Percentiles rank a stretch among this genome's conserved stretches.
phyloP scores from a whole-genome alignment of 2,329 filamentous ascomycete genomes.

The Calonectria fujianensis region DNA sequence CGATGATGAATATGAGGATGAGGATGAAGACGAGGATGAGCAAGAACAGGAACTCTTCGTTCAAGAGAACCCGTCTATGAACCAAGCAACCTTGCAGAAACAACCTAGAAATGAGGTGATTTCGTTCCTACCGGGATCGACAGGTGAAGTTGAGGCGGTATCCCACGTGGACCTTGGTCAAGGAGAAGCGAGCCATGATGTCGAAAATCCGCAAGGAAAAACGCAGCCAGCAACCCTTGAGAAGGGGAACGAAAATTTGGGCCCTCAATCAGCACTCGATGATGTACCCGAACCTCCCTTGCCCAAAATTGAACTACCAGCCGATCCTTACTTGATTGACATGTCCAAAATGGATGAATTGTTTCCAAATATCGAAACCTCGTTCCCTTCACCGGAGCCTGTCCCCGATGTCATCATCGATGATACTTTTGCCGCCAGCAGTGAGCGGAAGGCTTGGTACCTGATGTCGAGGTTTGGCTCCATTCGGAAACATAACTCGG shows the following conservation, averaged over 20 bases:
- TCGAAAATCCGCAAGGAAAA: neutral
- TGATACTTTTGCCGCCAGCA: constrained; percentile 73
- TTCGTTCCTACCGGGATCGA: neutral
- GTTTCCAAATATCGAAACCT: constrained; percentile 53
- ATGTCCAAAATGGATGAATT: constrained; percentile 59
- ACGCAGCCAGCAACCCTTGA: no score
- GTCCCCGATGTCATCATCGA: constrained; percentile 68
- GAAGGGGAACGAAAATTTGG: neutral
- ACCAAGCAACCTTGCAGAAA: neutral
- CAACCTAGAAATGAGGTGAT: neutral
- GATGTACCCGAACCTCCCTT: neutral
- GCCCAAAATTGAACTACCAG: constrained; percentile 33
- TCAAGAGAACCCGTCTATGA: neutral
- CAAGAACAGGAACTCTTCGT: constrained; percentile 9
- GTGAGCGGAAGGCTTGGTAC: constrained; percentile 80
- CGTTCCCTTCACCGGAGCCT: constrained; percentile 56
- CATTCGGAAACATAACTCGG: constrained; percentile 72
- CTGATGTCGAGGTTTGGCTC: constrained; percentile 77
- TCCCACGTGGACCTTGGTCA: no score
- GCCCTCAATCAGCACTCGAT: neutral
- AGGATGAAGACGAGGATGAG: neutral
- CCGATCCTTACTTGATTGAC: constrained; percentile 57
- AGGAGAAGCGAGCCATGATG: neutral
- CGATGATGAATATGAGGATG: neutral
- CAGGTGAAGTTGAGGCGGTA: neutral